These are phyloP conservation scores for Lentinus polychrous DNA, from an alignment of 1,284 basidiomycete genomes.

Conservation along the genomic window DNA sequence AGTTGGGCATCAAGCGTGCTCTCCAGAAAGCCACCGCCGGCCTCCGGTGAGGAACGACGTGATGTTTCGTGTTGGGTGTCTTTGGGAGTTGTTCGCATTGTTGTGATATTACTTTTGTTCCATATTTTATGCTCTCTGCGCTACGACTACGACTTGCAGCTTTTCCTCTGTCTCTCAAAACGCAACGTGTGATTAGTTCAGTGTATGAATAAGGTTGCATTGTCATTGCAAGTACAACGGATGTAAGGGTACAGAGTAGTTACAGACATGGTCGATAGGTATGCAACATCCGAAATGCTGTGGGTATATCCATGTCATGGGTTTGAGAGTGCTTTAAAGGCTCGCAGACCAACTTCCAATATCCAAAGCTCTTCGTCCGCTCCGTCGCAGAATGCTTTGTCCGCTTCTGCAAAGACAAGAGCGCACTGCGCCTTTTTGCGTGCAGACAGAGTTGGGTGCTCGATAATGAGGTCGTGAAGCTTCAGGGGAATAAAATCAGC, in stretches of 20 bases:
- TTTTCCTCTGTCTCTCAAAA: neutral
- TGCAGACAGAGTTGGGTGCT: conserved; percentile 75
- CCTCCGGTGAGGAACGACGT: conserved; percentile 49
- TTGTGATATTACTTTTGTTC: conserved; percentile 12
- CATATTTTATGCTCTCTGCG: conserved; percentile 1
- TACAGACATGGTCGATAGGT: neutral
- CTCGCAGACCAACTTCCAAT: conserved; percentile 76
- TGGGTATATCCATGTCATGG: neutral
- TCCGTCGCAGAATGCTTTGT: conserved; percentile 94
- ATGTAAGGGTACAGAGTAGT: neutral
- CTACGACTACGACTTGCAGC: neutral
- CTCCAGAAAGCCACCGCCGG: conserved; percentile 93
- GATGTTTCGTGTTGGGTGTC: conserved; percentile 10
- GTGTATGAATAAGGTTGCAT: neutral
- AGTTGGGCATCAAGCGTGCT: conserved; percentile 88
- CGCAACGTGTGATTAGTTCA: neutral
- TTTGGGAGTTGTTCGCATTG: conserved; percentile 13
- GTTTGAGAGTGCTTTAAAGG: conserved; percentile 53
- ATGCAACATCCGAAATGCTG: neutral
- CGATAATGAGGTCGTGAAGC: conserved; percentile 88
- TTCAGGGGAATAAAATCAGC: conserved; percentile 26
- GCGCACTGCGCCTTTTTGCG: conserved; percentile 81
- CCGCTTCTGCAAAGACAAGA: conserved; percentile 87
- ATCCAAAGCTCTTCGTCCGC: conserved; percentile 98
- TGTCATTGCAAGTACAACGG: neutral